A percentile compares a stretch with the other conserved stretches of the same genome.
These are phyloP conservation scores for Starmerella bacillaris DNA, from an alignment of 805 yeast genomes.

Conservation along the genomic window DNA sequence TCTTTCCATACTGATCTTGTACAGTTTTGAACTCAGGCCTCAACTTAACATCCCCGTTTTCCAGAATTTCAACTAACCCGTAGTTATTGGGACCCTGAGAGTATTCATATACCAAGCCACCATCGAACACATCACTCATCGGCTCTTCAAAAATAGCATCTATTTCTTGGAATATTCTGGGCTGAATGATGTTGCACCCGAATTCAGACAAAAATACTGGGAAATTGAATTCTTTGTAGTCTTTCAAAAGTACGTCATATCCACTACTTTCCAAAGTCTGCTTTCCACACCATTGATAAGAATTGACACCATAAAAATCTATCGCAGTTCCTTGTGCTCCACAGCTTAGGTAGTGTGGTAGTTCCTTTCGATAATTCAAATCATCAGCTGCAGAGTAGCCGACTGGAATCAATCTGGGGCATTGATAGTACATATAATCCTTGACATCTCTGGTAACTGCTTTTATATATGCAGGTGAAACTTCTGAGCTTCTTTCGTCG, in stretches of 20 bases:
- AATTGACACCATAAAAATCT: constrained; percentile 69
- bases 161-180: constrained; percentile 65
- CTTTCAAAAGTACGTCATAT: constrained; percentile 46
- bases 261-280: constrained; percentile 74
- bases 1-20: constrained; percentile 15
- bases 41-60: constrained; percentile 27
- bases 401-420: constrained; percentile 58
- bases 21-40: constrained; percentile 38
- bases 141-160: constrained; percentile 45
- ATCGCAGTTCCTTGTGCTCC: constrained; percentile 33
- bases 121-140: constrained; percentile 65
- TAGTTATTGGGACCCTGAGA: constrained; percentile 64
- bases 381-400: constrained; percentile 98
- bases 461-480: constrained; percentile 60
- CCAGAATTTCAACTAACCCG: constrained; percentile 47
- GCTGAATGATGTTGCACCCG: constrained; percentile 72
- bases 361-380: constrained; percentile 50
- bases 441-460: constrained; percentile 71
- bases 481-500: constrained; percentile 43
- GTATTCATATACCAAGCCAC: constrained; percentile 71
- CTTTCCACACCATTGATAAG: constrained; percentile 74
- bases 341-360: constrained; percentile 69
- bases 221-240: constrained; percentile 45
- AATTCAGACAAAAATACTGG: constrained; percentile 84
- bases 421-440: constrained; percentile 39